Conservation (phyloP, 148 eudicot genomes). For the Heliosperma pusillum region DNA sequence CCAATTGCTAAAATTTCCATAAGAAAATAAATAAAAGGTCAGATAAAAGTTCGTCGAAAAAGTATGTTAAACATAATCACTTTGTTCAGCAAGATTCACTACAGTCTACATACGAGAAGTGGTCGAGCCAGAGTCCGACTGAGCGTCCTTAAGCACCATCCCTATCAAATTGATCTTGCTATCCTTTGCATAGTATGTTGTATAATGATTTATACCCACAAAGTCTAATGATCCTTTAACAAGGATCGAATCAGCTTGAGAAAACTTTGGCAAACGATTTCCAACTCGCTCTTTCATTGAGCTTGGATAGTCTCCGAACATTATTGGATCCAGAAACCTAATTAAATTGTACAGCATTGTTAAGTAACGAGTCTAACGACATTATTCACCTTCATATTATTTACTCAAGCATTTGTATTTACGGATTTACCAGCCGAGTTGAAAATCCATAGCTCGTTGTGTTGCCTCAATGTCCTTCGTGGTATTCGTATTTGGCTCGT, state of each 20-base stretch:
- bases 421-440: slow-evolving; percentile 92
- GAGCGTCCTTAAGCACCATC: slow-evolving; percentile 47
- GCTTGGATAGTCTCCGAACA: slow-evolving; percentile 62
- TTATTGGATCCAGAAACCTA: slow-evolving; percentile 69
- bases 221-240: slow-evolving; percentile 80
- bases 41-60: too few species aligned
- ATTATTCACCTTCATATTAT: not conserved
- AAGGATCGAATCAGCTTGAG: slow-evolving; percentile 39
- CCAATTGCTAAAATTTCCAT: slow-evolving; percentile 48
- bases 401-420: not conserved
- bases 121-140: slow-evolving; percentile 57
- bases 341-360: not conserved
- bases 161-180: slow-evolving; percentile 47
- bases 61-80: too few species aligned
- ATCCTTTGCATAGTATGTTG: slow-evolving; percentile 60
- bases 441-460: slow-evolving; percentile 75
- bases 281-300: slow-evolving; percentile 62
- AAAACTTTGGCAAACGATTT: slow-evolving; percentile 47
- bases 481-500: slow-evolving; percentile 64
- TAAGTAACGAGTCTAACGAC: not conserved
- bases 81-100: slow-evolving; percentile 13
- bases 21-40: not conserved
- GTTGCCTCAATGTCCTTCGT: slow-evolving; percentile 67
- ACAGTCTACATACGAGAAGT: slow-evolving; percentile 66
- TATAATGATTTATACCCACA: slow-evolving; percentile 95